Conservation (phyloP, 139 green algal genomes). For the Chlamydomonas incerta region DNA sequence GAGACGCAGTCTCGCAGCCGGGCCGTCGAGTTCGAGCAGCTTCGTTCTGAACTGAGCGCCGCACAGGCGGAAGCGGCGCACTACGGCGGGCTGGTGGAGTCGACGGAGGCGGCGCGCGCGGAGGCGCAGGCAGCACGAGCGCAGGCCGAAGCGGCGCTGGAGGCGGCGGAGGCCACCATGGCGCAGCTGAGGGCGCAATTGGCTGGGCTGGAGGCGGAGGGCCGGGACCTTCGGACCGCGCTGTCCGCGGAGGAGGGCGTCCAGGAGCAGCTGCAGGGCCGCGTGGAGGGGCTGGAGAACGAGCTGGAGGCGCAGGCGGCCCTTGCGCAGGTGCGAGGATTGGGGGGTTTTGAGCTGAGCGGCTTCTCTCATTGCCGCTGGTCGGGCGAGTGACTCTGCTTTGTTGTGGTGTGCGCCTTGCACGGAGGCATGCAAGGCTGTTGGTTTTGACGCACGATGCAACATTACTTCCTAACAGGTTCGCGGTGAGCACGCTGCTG, state of each 20-base stretch:
- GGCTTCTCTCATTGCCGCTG: too few relatives aligned
- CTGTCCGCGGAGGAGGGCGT: slow-evolving; percentile 13
- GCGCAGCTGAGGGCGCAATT: not conserved
- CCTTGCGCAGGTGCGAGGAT: not conserved
- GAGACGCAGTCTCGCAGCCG: not conserved
- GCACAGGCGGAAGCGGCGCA: too few relatives aligned
- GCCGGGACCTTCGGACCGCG: slow-evolving; percentile 11
- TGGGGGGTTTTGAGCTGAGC: too few relatives aligned
- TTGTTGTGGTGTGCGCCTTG: too few relatives aligned
- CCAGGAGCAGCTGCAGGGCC: not conserved
- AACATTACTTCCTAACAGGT: too few relatives aligned
- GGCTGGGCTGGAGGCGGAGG: not conserved
- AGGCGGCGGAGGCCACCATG: not conserved
- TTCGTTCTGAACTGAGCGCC: too few relatives aligned
- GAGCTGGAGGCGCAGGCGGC: slow-evolving; percentile 32
- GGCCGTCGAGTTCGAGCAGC: too few relatives aligned
- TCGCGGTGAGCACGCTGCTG: not conserved
- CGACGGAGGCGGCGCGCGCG: not conserved
- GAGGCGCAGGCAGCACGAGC: not conserved
- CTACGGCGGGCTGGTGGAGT: not conserved
- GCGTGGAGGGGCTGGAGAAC: slow-evolving; percentile 7
- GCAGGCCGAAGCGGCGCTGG: not conserved
- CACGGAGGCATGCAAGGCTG: too few relatives aligned
- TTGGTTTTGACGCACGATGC: too few relatives aligned
- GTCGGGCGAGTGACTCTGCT: too few relatives aligned